Evolutionary conservation across 306 rosid genomes (phyloP).

Genomic region (Sphenostylis stenocarpa): DNA sequence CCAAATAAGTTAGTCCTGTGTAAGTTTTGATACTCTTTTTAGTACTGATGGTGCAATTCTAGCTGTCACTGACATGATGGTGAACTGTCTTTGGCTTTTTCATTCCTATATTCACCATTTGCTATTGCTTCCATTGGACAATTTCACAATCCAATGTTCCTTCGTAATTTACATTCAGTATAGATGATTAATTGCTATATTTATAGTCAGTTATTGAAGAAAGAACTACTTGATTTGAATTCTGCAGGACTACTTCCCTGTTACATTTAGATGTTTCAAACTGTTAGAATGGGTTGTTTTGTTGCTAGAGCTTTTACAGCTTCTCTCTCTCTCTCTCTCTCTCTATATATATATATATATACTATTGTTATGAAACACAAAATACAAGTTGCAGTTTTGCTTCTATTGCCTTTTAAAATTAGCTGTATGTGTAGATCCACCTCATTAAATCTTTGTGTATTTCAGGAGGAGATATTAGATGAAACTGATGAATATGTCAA

Average conservation of each 20-base stretch:
- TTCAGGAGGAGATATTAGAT: slow-evolving; percentile 96
- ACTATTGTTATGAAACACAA: not conserved
- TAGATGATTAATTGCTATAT: slow-evolving; percentile 11
- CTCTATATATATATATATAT: too few relatives aligned
- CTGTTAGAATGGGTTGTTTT: not conserved
- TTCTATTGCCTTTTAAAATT: slow-evolving; percentile 14
- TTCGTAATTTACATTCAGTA: not conserved
- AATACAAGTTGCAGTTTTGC: slow-evolving; percentile 13
- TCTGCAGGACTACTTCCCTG: slow-evolving; percentile 21
- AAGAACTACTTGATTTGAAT: slow-evolving; percentile 17
- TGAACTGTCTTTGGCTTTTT: not conserved
- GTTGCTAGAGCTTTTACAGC: slow-evolving; percentile 17
- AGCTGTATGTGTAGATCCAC: slow-evolving; percentile 24
- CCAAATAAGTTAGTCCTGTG: not conserved
- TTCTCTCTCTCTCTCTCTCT: too few relatives aligned
- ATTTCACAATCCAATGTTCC: slow-evolving; percentile 7
- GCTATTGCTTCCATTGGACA: not conserved
- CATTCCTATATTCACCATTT: not conserved
- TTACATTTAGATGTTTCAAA: slow-evolving; percentile 12
- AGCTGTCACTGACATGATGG: not conserved
- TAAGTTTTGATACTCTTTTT: slow-evolving; percentile 24
- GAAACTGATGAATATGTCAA: slow-evolving; percentile 99
- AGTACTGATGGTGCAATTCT: slow-evolving; percentile 24
- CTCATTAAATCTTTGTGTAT: slow-evolving; percentile 31
- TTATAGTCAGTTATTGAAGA: not conserved